A percentile compares a stretch with the other conserved stretches of the same genome.
These are phyloP conservation scores for Colletotrichum sp. DNA, from an alignment of 2,329 filamentous ascomycete genomes.

Conservation along the genomic window DNA sequence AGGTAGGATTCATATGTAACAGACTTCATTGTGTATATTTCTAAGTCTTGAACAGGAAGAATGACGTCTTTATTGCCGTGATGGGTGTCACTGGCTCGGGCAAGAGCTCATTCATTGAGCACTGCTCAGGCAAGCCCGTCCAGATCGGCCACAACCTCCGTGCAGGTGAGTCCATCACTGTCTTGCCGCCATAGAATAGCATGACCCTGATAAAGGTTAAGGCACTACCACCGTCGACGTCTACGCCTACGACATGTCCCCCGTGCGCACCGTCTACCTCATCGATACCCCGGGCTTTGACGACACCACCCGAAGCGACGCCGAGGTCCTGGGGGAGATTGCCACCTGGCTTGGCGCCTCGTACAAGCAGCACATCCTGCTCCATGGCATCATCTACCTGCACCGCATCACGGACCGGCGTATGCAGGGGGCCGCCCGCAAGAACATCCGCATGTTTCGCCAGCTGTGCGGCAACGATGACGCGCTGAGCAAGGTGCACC, in stretches of 20 bases:
- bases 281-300: slow-evolving; percentile 50
- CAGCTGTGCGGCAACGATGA: slow-evolving; percentile 37
- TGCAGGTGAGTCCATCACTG: not conserved
- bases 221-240: not conserved
- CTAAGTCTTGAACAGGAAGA: not conserved
- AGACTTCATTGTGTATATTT: not conserved
- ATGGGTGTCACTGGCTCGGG: slow-evolving; percentile 29
- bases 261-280: slow-evolving; percentile 22
- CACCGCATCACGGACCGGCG: slow-evolving; percentile 39
- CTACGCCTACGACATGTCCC: not conserved
- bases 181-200: not conserved
- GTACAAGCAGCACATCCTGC: slow-evolving; percentile 27
- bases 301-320: slow-evolving; percentile 41
- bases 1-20: not conserved
- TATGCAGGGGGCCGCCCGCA: slow-evolving; percentile 34
- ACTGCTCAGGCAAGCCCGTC: slow-evolving; percentile 8
- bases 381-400: slow-evolving; percentile 43
- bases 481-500: slow-evolving; percentile 34
- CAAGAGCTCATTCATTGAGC: slow-evolving; percentile 33
- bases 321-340: slow-evolving; percentile 43
- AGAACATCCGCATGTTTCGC: slow-evolving; percentile 43
- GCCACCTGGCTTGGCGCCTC: slow-evolving; percentile 33
- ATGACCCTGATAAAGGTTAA: not conserved
- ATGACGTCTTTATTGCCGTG: not conserved
- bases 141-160: slow-evolving; percentile 23